Percentiles rank a stretch among this genome's conserved stretches.
These are phyloP conservation scores for Calocybe indica DNA, from an alignment of 768 basidiomycete species.

Conservation along the genomic window DNA sequence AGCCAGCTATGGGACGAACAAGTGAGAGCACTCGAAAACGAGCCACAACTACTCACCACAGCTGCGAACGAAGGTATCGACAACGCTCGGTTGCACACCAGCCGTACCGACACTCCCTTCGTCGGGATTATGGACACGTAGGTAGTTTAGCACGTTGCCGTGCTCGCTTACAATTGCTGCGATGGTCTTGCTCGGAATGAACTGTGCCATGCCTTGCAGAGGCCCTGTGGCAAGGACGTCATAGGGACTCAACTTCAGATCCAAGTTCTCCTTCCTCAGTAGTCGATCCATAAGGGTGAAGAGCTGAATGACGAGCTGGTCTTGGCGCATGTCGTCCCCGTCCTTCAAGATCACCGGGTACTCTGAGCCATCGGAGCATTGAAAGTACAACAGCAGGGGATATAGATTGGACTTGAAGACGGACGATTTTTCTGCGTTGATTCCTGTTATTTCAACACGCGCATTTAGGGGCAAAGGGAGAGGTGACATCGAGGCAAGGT, in stretches of 20 bases:
- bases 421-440: conserved; percentile 86
- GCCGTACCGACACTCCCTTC: conserved; percentile 93
- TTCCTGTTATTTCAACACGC: conserved; percentile 76
- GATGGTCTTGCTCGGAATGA: conserved; percentile 92
- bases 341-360: conserved; percentile 98
- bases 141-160: conserved; percentile 81
- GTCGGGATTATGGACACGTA: conserved; percentile 83
- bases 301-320: conserved; percentile 97
- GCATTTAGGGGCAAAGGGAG: conserved; percentile 91
- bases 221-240: conserved; percentile 90
- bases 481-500: conserved; percentile 69
- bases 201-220: conserved; percentile 93
- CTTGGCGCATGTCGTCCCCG: conserved; percentile 97
- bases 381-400: conserved; percentile 87
- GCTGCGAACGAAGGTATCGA: conserved; percentile 95
- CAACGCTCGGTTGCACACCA: conserved; percentile 89
- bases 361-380: conserved; percentile 76
- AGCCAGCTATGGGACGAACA: conserved; percentile 65
- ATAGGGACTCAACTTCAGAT: conserved; percentile 87
- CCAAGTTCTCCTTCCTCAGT: conserved; percentile 90
- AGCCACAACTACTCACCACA: conserved; percentile 63
- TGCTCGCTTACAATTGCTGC: conserved; percentile 92
- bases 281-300: conserved; percentile 97
- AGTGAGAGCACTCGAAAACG: neutral
- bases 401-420: conserved; percentile 98